These are phyloP conservation scores for Sindora glabra DNA, from an alignment of 306 rosid species.

Conservation along the genomic window DNA sequence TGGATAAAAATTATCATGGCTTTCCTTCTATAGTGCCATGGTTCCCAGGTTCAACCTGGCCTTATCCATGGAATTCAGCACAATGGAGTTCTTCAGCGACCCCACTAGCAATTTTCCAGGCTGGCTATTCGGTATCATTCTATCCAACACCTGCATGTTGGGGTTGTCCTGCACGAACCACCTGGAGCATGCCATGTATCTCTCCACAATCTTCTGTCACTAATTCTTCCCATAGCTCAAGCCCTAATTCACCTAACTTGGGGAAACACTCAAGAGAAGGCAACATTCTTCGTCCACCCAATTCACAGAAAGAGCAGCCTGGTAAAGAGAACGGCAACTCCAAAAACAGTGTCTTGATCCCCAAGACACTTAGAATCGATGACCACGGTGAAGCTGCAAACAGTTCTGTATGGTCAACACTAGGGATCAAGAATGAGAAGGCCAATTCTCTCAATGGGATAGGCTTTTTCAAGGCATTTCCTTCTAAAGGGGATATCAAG, in stretches of 20 bases:
- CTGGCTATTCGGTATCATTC: slow-evolving; percentile 48
- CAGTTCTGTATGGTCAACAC: slow-evolving; percentile 57
- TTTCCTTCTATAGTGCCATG: slow-evolving; percentile 45
- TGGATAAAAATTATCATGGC: slow-evolving; percentile 21
- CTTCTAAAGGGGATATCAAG: slow-evolving; percentile 36
- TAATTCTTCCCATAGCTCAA: slow-evolving; percentile 23
- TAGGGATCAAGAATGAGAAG: slow-evolving; percentile 59
- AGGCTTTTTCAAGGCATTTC: slow-evolving; percentile 42
- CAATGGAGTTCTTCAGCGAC: slow-evolving; percentile 39
- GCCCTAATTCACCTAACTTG: slow-evolving; percentile 26
- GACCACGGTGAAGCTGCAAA: slow-evolving; percentile 62
- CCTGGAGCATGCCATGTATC: slow-evolving; percentile 46
- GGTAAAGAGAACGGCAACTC: slow-evolving; percentile 18
- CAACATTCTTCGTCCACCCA: slow-evolving; percentile 14
- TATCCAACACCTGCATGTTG: slow-evolving; percentile 48
- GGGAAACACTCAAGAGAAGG: slow-evolving; percentile 78
- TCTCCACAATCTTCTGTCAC: slow-evolving; percentile 32
- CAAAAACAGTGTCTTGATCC: slow-evolving; percentile 42
- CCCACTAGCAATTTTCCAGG: slow-evolving; percentile 42
- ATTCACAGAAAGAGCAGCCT: slow-evolving; percentile 26
- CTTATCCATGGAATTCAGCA: slow-evolving; percentile 44
- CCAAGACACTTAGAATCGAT: slow-evolving; percentile 60
- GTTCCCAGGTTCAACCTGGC: slow-evolving; percentile 46
- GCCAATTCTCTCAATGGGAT: slow-evolving; percentile 36
- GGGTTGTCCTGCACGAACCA: slow-evolving; percentile 45